Conservation (phyloP, 108 stramenopile genomes). For the Pseudonitzschia multiseries region DNA sequence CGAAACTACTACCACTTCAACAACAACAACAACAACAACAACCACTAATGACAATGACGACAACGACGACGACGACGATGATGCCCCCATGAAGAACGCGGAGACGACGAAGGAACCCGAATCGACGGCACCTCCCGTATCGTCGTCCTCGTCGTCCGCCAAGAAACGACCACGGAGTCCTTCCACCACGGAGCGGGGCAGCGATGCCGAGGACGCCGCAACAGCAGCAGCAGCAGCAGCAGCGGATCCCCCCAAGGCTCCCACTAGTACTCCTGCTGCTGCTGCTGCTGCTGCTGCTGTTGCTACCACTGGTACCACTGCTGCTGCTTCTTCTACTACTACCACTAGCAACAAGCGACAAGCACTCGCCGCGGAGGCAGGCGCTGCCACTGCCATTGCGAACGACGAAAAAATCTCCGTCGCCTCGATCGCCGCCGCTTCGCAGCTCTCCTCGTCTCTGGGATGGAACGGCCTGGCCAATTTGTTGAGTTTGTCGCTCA, state of each 20-base stretch:
- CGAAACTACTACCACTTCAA: neutral
- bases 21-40: neutral
- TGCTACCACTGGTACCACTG: no score
- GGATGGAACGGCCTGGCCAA: conserved; percentile 34
- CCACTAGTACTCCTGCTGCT: no score
- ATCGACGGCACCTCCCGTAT: no score
- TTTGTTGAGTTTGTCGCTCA: conserved; percentile 11
- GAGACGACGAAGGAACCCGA: no score
- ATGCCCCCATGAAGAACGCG: neutral
- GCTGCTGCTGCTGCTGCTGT: no score
- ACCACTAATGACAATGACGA: neutral
- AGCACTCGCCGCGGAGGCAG: neutral
- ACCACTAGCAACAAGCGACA: neutral
- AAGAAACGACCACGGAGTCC: conserved; percentile 42
- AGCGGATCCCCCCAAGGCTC: neutral
- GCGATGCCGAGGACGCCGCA: no score
- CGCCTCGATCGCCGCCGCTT: conserved; percentile 37
- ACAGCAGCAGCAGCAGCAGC: neutral
- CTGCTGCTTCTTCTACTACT: no score
- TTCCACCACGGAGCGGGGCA: neutral
- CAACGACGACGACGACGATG: neutral
- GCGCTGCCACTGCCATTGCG: neutral
- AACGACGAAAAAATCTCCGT: conserved; percentile 19
- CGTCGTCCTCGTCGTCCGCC: no score
- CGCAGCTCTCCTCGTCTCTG: conserved; percentile 36